Conservation (phyloP, 345 rosid genomes). For the Orychophragmus violaceus region DNA sequence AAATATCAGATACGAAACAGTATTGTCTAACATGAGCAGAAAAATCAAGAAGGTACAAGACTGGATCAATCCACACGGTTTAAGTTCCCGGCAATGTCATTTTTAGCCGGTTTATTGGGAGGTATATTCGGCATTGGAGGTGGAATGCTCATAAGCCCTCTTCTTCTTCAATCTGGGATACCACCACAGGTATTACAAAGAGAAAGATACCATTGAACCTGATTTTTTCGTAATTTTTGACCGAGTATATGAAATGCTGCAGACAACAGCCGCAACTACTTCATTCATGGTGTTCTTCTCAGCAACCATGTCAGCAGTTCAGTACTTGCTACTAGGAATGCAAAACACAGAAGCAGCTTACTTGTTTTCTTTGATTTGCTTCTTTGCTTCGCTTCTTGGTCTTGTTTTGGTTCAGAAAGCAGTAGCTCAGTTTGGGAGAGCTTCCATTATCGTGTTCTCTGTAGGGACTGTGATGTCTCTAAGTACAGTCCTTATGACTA, state of each 20-base stretch:
- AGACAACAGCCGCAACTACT: constrained; percentile 69
- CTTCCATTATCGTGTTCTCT: constrained; percentile 79
- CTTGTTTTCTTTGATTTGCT: constrained; percentile 50
- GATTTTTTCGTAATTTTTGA: neutral
- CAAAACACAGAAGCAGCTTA: constrained; percentile 49
- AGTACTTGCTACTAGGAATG: constrained; percentile 67
- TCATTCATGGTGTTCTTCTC: constrained; percentile 40
- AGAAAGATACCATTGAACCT: neutral
- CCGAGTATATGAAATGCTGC: neutral
- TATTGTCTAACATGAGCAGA: constrained; percentile 15
- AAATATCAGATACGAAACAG: neutral
- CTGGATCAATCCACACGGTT: constrained; percentile 8
- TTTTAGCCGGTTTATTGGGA: constrained; percentile 69
- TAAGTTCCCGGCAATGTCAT: constrained; percentile 60
- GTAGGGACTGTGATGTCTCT: constrained; percentile 66
- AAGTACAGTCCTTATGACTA: constrained; percentile 64
- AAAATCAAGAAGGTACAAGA: constrained; percentile 22
- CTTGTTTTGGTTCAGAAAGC: constrained; percentile 58
- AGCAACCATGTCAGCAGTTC: constrained; percentile 36
- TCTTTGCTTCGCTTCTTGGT: constrained; percentile 63
- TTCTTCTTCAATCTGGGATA: constrained; percentile 77
- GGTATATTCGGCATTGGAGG: constrained; percentile 93
- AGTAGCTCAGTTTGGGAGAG: constrained; percentile 57
- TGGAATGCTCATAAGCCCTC: constrained; percentile 86
- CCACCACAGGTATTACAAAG: constrained; percentile 50